These are phyloP conservation scores for Fusarium longipes DNA, from an alignment of 2,329 filamentous ascomycete genomes.

Conservation along the genomic window DNA sequence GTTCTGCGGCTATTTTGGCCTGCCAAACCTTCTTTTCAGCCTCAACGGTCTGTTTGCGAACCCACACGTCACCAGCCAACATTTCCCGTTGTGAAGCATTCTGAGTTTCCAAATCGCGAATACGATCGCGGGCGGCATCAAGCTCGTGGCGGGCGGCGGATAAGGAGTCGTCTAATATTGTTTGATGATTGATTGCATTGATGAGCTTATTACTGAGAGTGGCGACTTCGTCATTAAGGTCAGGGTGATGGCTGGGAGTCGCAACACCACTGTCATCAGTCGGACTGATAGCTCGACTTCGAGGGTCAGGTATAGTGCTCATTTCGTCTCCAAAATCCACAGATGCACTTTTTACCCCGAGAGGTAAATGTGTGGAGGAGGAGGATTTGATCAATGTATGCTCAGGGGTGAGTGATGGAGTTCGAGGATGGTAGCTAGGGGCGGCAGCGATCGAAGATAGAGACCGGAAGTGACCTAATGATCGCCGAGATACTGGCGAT, in stretches of 20 bases:
- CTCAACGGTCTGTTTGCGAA: constrained; percentile 80
- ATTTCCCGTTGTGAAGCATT: constrained; percentile 77
- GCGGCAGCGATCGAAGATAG: constrained; percentile 64
- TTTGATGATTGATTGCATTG: constrained; percentile 97
- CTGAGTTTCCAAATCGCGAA: constrained; percentile 73
- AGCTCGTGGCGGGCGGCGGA: constrained; percentile 86
- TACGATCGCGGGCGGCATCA: constrained; percentile 74
- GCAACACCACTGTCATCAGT: constrained; percentile 51
- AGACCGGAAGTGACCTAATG: constrained; percentile 64
- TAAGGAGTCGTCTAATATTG: constrained; percentile 87
- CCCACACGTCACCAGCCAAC: constrained; percentile 78
- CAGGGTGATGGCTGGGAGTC: constrained; percentile 61
- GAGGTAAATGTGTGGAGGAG: constrained; percentile 52
- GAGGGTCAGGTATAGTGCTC: constrained; percentile 75
- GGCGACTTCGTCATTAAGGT: constrained; percentile 79
- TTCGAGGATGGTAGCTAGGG: constrained; percentile 51
- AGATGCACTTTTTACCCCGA: constrained; percentile 53
- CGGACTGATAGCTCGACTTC: constrained; percentile 64
- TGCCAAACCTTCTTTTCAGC: constrained; percentile 72
- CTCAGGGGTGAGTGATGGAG: constrained; percentile 50
- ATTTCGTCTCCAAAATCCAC: constrained; percentile 68
- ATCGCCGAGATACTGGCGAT: constrained; percentile 46
- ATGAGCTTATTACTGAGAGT: constrained; percentile 95
- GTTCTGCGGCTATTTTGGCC: constrained; percentile 72
- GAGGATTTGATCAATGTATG: constrained; percentile 55